phyloP scores from a whole-genome alignment of 768 basidiomycete genomes.

The Psilocybe subaeruginosa region DNA sequence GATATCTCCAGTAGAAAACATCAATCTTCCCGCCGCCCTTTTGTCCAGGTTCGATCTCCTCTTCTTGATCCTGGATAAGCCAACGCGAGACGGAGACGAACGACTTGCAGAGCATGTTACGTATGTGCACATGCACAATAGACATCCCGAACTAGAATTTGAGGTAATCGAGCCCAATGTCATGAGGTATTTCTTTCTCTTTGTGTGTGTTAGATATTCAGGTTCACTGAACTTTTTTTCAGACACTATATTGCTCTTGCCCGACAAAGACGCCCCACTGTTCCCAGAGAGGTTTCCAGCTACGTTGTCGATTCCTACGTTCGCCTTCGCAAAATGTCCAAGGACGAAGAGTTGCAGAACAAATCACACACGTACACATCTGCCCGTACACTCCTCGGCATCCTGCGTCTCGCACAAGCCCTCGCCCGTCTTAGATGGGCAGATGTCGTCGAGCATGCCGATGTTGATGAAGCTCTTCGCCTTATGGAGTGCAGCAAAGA shows the following conservation, averaged over 20 bases:
- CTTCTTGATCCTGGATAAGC: slow-evolving; percentile 97
- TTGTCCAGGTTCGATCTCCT: slow-evolving; percentile 95
- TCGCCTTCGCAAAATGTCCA: slow-evolving; percentile 88
- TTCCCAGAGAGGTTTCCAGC: slow-evolving; percentile 84
- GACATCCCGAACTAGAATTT: slow-evolving; percentile 82
- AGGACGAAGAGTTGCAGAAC: slow-evolving; percentile 87
- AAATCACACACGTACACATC: slow-evolving; percentile 95
- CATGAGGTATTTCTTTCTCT: slow-evolving; percentile 67
- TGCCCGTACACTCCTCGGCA: slow-evolving; percentile 91
- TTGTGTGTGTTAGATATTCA: neutral
- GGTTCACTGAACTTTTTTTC: slow-evolving; percentile 10
- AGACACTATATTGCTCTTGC: slow-evolving; percentile 97
- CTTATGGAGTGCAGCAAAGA: slow-evolving; percentile 98
- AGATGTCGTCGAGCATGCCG: slow-evolving; percentile 75
- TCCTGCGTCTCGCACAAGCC: slow-evolving; percentile 93
- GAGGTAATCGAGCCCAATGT: slow-evolving; percentile 85
- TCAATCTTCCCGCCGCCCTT: slow-evolving; percentile 96
- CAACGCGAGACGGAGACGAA: slow-evolving; percentile 93
- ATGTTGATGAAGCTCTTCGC: slow-evolving; percentile 96
- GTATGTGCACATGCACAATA: slow-evolving; percentile 95
- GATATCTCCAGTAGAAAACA: slow-evolving; percentile 97
- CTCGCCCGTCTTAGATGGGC: slow-evolving; percentile 90
- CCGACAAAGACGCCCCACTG: slow-evolving; percentile 85
- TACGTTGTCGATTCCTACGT: slow-evolving; percentile 97
- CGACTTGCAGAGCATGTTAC: slow-evolving; percentile 96